Evolutionary conservation across 208 protist genomes (phyloP), one percentile per base, ranked within the genome.

Genomic region (Leishmania guyanensis): DNA sequence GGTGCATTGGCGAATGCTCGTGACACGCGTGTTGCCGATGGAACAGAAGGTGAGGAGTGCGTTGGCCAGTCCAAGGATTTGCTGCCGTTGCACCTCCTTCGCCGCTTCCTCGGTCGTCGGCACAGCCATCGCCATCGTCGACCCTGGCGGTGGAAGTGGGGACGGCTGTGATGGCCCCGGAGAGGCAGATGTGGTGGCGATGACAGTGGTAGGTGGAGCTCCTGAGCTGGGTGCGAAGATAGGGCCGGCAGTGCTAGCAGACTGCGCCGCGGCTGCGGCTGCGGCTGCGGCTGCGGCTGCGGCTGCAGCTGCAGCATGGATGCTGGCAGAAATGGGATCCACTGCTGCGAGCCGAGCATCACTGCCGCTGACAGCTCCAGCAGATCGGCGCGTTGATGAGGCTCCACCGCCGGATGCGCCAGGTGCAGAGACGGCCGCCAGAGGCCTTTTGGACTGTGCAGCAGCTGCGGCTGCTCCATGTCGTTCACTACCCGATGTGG

Each of bases 1-100:
- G 36, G 94, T 94, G 84, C 94, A 97, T 78, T 97, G 91, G 46
- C 91, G 89, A 39, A 97, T 86, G 54, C 87, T 92, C 0, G 86
- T 93, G 43, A 97, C 90, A 10, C 60, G 58, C 17, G 36, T 69
- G 75, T 90, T 93, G 39, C 85, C 62, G 77, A 94, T 94, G 22
- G 81, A 87, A 65, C 89, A 95, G 78, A 92, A 93, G 3, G 62
- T 76, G 2, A 94, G 80, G 3, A 97, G 85, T 10, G 77, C 75
- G 79, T 95, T 95, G 16, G 91, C 92, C 82, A 95, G 90, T 43
- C 89, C 82, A 26, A 94, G 74, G n/a, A 93, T 89, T 16, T 82
- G 79, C 66, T 91, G 81, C 5, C 82, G 78, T 75, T 91, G 85
- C 36, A 60, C 78, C 48, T 85, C 84, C 74, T 85, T 87, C 26